These are phyloP conservation scores for Candida adriatica DNA, from an alignment of 805 yeast species.

Conservation along the genomic window DNA sequence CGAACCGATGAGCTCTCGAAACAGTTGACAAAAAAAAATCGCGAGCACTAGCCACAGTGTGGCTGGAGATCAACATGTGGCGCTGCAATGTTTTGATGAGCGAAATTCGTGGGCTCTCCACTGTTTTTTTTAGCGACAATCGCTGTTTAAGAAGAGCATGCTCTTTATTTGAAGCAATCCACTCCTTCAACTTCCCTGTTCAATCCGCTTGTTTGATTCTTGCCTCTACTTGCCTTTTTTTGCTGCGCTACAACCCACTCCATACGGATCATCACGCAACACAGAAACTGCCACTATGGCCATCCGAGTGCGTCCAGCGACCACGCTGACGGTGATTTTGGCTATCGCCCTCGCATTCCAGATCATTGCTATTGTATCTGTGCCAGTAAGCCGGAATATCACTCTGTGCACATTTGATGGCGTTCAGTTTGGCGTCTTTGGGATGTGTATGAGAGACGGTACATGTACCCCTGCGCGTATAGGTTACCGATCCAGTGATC, in stretches of 20 bases:
- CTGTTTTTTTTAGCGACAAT: too few species aligned
- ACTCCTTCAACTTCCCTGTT: too few species aligned
- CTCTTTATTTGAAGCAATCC: too few species aligned
- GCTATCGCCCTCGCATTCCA: slow-evolving; percentile 50
- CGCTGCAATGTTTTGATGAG: not conserved
- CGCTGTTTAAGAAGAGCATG: too few species aligned
- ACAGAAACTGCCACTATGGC: too few species aligned
- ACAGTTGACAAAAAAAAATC: too few species aligned
- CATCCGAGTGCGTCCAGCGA: slow-evolving; percentile 26
- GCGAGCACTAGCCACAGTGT: too few species aligned
- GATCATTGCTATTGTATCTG: slow-evolving; percentile 51
- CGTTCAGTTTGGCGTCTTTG: slow-evolving; percentile 62
- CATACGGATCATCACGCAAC: too few species aligned
- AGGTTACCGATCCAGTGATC: slow-evolving; percentile 34
- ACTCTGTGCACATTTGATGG: slow-evolving; percentile 43
- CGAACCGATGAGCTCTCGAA: too few species aligned
- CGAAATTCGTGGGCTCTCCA: not conserved
- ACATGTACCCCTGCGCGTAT: slow-evolving; percentile 35
- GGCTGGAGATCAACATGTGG: too few species aligned
- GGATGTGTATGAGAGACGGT: slow-evolving; percentile 40
- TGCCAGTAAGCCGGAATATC: slow-evolving; percentile 46
- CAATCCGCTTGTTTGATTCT: not conserved
- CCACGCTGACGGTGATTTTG: slow-evolving; percentile 32
- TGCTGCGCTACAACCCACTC: not conserved
- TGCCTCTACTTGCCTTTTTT: not conserved